Percentiles rank a stretch among this genome's conserved stretches.
Evolutionary conservation across 495 filamentous ascomycete species (phyloP).

Genomic region (Lasiosphaeriaceae sp.): DNA sequence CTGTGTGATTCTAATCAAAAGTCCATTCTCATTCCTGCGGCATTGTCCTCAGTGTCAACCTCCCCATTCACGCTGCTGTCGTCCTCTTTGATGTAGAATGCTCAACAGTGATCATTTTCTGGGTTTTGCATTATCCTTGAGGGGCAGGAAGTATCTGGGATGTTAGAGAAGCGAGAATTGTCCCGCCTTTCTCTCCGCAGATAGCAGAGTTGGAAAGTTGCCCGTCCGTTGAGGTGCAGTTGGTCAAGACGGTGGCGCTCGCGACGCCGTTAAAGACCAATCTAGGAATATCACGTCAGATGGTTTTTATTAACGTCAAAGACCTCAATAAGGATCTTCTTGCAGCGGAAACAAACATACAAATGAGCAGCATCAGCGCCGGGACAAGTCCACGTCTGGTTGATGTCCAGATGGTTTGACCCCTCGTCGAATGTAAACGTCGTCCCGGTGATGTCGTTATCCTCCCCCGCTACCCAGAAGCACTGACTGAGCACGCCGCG

Average conservation of each 20-base stretch:
- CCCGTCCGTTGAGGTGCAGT: neutral
- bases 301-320: too few species aligned
- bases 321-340: too few species aligned
- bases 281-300: too few species aligned
- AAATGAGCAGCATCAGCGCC: neutral
- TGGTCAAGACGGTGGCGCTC: neutral
- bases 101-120: too few species aligned
- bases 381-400: neutral
- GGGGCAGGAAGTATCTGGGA: too few species aligned
- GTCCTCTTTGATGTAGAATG: too few species aligned
- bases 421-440: neutral
- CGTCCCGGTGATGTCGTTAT: neutral
- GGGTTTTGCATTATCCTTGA: too few species aligned
- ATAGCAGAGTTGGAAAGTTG: neutral
- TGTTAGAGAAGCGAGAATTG: neutral
- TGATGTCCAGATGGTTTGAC: neutral
- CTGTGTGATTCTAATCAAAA: too few species aligned
- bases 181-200: neutral
- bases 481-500: slow-evolving; percentile 4
- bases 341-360: too few species aligned
- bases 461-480: neutral
- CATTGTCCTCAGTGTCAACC: too few species aligned
- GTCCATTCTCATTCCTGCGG: too few species aligned
- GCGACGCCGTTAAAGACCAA: neutral
- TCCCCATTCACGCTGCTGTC: too few species aligned